Evolutionary conservation across 108 stramenopile species (phyloP).

Genomic region (Cafeteria roenbergensis): DNA sequence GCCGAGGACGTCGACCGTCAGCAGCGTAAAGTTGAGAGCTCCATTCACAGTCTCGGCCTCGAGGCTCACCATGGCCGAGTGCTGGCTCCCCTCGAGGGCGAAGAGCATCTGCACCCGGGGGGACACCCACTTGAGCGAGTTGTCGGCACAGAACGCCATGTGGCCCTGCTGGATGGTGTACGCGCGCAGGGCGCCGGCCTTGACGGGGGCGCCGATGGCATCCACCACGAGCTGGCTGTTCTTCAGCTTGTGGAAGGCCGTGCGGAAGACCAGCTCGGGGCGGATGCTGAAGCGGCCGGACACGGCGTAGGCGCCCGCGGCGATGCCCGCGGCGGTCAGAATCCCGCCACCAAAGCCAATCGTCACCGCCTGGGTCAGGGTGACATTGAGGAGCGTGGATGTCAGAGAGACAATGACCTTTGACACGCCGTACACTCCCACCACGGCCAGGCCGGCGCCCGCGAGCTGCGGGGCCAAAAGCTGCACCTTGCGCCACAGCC

Average conservation of each 20-base stretch:
- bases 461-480: too few species aligned
- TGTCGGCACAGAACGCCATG: background rate
- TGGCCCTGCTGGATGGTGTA: background rate
- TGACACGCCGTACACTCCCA: too few species aligned
- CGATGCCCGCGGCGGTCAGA: too few species aligned
- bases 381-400: too few species aligned
- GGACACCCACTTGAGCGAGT: background rate
- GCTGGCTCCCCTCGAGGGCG: background rate
- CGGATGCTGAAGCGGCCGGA: background rate
- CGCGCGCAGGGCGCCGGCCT: background rate
- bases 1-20: conserved; percentile 1
- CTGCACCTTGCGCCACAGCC: too few species aligned
- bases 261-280: background rate
- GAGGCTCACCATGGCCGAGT: background rate
- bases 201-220: background rate
- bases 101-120: conserved; percentile 10
- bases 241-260: background rate
- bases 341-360: too few species aligned
- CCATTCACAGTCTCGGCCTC: background rate
- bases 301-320: background rate
- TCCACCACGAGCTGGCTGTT: too few species aligned
- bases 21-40: background rate
- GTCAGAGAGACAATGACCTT: too few species aligned
- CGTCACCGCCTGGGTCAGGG: too few species aligned
- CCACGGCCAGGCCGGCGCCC: too few species aligned